Evolutionary conservation across 164 flowering plant genomes (phyloP), one percentile per base, ranked within the genome.

Genomic region (Tinospora cordifolia): DNA sequence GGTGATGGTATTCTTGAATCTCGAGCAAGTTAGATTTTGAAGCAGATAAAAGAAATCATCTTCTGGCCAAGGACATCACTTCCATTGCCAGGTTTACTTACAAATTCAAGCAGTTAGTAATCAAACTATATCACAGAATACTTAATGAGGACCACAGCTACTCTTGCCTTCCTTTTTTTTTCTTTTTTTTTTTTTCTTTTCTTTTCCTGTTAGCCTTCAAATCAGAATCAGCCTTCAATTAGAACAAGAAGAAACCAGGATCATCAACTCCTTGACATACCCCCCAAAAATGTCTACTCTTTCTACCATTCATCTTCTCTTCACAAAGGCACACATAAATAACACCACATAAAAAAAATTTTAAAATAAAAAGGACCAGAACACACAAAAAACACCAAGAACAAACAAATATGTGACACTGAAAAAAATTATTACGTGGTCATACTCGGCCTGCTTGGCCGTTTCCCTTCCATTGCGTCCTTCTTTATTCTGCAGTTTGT

Each of bases 401-500:
- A 59, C 75, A 78, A 74, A 78, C 75, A 71, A 63, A 83, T 74
- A 36, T 76, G 75, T 75, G 62, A 76, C 78, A 46, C 59, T 51
- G 15, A 65, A 67, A 75, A 77, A 71, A 63, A 63, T 62, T 36
- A 67, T 71, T 80, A 81, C 6, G 77, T 47, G 22, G 69, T 72
- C 71, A 79, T 70, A 58, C 83, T 72, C 6, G 82, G 75, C 77
- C 68, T 76, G 81, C 83, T 83, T 6, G 89, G 81, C 71, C 87
- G 81, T 79, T 88, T 91, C 59, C 98, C 98, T 86, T 94, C 98
- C 98, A 94, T 94, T 47, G 97, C 98, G 51, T 94, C 98, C 78
- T 89, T 91, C 88, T 91, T 94, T 67, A 75, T 79, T 69, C 82
- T 83, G 71, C 97, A 94, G 27, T 69, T 87, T 60, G 84, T 65